Percentiles rank a stretch among this genome's conserved stretches.
These are phyloP conservation scores for Diaporthe citri DNA, from an alignment of 2,329 filamentous ascomycete species.

Conservation along the genomic window DNA sequence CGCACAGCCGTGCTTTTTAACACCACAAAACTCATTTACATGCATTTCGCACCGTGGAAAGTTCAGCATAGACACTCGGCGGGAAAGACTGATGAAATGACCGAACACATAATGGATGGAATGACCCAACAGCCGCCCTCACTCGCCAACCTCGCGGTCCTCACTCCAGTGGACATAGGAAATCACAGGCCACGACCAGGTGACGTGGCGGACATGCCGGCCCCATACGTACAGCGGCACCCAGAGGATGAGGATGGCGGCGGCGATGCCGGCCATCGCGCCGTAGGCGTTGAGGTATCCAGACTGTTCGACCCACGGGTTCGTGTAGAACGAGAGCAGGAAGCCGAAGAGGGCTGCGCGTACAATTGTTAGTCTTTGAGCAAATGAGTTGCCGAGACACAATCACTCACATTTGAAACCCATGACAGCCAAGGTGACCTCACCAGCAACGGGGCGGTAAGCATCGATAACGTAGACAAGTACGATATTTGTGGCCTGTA, in stretches of 20 bases:
- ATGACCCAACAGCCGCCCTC: not conserved
- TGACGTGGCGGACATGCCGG: constrained; percentile 59
- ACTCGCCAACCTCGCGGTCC: constrained; percentile 69
- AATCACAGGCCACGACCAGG: constrained; percentile 62
- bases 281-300: constrained; percentile 67
- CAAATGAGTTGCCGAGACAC: too few relatives aligned
- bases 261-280: constrained; percentile 68
- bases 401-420: constrained; percentile 65
- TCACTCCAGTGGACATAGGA: constrained; percentile 62
- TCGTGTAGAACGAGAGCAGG: constrained; percentile 71
- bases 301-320: constrained; percentile 64
- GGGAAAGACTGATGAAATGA: not conserved
- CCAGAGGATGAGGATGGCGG: constrained; percentile 59
- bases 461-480: constrained; percentile 70
- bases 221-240: constrained; percentile 67
- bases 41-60: not conserved
- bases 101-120: not conserved
- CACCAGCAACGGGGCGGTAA: constrained; percentile 69
- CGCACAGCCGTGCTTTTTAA: not conserved
- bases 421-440: constrained; percentile 65
- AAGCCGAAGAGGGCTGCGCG: constrained; percentile 66
- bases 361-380: constrained; percentile 6
- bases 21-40: constrained; percentile 11
- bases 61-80: not conserved
- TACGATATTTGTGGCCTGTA: constrained; percentile 67